Base-by-base conservation (phyloP, 148 eudicot species). In the Linanthus parryae region DNA sequence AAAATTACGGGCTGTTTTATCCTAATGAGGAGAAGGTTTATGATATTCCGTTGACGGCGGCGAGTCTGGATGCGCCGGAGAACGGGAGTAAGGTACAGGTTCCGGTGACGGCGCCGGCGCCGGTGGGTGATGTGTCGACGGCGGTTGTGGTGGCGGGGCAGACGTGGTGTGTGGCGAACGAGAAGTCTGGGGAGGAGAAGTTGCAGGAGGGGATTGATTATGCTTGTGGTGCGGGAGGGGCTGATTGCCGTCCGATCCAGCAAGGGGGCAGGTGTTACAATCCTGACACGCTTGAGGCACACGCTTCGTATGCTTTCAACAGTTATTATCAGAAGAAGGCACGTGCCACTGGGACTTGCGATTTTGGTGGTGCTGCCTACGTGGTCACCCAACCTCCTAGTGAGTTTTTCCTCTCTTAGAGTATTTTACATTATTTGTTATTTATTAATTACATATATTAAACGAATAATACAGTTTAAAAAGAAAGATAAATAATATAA, bases 121-220 rank as follows among this genome's bases (percentile, higher is more conserved):
- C 30, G 10, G 34, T 64, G 0, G 58, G 58, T 25, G 70, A 73
- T 38, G 69, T 18, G 61, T 11, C 55, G 25, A 11, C 36, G 15
- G n/a, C n/a, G n/a, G n/a, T n/a, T n/a, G 48, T 34, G 4, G 34
- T 30, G 39, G 47, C 23, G 62, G 92, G 83, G 39, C 67, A 76
- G 41, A 81, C 83, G 18, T 92, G 98, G 98, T 92, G 98, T 34
- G 94, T 92, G 47, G 99, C 99, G 17, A 88, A 73, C 22, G 88
- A 44, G 44, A 14, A 76, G 14, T 80, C 28, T 10, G 68, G 63
- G 26, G 34, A 39, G 44, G 58, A 84, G 57, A 79, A 76, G 63
- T 19, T 92, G 52, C 88, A 92, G 29, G 47, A 11, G 22, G 99
- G 77, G 44, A 54, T 92, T 31, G 80, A 84, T 62, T 92, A 85